Evolutionary conservation across 306 rosid genomes (phyloP), one percentile per base, ranked within the genome.

Genomic region (Adenanthera pavonina): DNA sequence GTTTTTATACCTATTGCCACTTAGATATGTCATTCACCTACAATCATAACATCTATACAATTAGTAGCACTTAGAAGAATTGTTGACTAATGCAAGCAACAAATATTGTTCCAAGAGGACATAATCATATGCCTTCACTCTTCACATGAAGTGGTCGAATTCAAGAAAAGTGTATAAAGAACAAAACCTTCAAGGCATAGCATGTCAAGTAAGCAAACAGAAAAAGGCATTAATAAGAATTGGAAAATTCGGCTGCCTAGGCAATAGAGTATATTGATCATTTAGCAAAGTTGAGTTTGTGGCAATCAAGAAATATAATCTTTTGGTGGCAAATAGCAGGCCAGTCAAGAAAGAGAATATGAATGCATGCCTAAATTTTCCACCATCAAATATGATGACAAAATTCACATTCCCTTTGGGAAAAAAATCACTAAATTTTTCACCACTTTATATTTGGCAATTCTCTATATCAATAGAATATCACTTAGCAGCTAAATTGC

Each of bases 1-100:
- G 30, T 25, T 25, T 25, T 25, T 25, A 25, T 25, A 25, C 30
- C 30, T 25, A 25, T 83, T 65, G 43, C 56, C 75, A 83, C n/a
- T 25, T 25, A 17, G 80, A 78, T 15, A 78, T 83, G 72, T 83
- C 86, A 57, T 60, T 78, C 66, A 78, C 83, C 86, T 83, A 66
- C 53, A 78, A 67, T 7, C 43, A 34, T 4, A 43, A 43, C 2
- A 15, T 5, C 19, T 25, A 15, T 6, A 54, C 30, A 25, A 25
- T 25, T 25, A 15, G n/a, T 68, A 51, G 5, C 10, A 43, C 4
- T 61, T 14, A 9, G 34, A 61, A 60, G 19, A 12, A 76, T 44
- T 46, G 13, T 7, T 35, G 2, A 62, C 11, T 8, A 76, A 30
- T 1, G 33, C 36, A 54, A 62, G 0, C 15, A 46, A 34, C 49